A percentile compares a stretch with the other conserved stretches of the same genome.
Evolutionary conservation across 805 yeast genomes (phyloP).

Genomic region (Ogataea pini): DNA sequence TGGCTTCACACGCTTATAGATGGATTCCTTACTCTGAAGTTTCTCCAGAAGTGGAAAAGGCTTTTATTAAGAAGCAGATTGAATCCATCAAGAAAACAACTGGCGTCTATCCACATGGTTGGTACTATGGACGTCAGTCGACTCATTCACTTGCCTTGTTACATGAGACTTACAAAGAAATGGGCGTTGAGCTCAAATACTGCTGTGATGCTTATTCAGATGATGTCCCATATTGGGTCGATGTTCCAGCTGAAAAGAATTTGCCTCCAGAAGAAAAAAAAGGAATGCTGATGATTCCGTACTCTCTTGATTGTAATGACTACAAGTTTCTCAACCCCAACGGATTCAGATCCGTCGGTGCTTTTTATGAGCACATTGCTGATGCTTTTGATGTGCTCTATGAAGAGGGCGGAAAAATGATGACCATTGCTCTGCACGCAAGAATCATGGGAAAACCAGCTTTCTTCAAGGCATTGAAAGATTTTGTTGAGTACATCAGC

Average conservation of each 20-base stretch:
- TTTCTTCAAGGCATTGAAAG: constrained; percentile 35
- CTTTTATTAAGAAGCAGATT: constrained; percentile 33
- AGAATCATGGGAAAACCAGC: constrained; percentile 41
- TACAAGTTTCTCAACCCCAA: constrained; percentile 27
- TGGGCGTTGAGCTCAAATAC: constrained; percentile 35
- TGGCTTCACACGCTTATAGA: constrained; percentile 42
- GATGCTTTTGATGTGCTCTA: constrained; percentile 40
- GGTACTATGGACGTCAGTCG: constrained; percentile 39
- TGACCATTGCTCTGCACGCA: constrained; percentile 40
- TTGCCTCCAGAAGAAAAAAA: constrained; percentile 24
- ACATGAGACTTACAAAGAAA: constrained; percentile 35
- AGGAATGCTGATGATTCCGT: constrained; percentile 32
- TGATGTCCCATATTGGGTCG: constrained; percentile 36
- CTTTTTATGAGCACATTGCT: constrained; percentile 30
- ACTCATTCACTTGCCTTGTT: constrained; percentile 36
- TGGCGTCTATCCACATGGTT: constrained; percentile 37
- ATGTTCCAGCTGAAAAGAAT: constrained; percentile 31
- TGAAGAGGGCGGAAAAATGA: constrained; percentile 40
- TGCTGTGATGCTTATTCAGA: constrained; percentile 39
- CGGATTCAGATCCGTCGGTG: constrained; percentile 28
- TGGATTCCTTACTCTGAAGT: constrained; percentile 36
- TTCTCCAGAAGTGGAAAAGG: constrained; percentile 38
- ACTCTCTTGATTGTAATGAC: constrained; percentile 30
- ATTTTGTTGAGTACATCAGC: constrained; percentile 38
- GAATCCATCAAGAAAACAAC: constrained; percentile 7